Conservation (phyloP, 2,329 filamentous ascomycete genomes). For the Rhynchosporium agropyri region DNA sequence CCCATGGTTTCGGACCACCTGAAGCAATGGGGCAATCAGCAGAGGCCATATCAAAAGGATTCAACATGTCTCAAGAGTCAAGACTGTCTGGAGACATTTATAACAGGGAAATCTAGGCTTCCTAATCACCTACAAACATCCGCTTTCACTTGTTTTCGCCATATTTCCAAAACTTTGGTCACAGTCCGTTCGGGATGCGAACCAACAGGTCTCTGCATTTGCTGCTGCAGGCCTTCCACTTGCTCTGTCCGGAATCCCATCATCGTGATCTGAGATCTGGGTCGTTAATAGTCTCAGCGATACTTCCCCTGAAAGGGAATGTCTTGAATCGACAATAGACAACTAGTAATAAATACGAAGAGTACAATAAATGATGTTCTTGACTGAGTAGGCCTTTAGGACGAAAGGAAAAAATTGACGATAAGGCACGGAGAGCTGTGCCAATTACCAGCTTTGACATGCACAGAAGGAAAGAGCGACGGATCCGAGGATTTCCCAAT, state of each 20-base stretch:
- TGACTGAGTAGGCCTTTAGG: neutral
- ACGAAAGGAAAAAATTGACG: neutral
- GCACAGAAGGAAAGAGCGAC: neutral
- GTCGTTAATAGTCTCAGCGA: neutral
- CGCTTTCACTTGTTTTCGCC: neutral
- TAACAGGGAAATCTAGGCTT: no score
- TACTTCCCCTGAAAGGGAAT: neutral
- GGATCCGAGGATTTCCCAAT: neutral
- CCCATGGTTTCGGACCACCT: slow-evolving; percentile 1
- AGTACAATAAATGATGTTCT: neutral
- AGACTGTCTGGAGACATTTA: no score
- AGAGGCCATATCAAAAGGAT: no score
- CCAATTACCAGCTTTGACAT: neutral
- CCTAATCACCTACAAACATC: neutral
- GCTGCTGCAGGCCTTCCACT: neutral
- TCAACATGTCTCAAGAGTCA: no score
- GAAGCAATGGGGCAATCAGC: no score
- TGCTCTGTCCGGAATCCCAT: neutral
- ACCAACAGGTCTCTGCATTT: neutral
- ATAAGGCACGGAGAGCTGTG: neutral
- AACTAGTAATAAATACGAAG: no score
- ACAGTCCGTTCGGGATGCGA: neutral
- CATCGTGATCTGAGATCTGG: neutral
- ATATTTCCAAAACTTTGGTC: neutral
- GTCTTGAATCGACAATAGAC: no score